These are phyloP conservation scores for Kuraishia floccosa DNA, from an alignment of 805 yeast genomes.

Conservation along the genomic window DNA sequence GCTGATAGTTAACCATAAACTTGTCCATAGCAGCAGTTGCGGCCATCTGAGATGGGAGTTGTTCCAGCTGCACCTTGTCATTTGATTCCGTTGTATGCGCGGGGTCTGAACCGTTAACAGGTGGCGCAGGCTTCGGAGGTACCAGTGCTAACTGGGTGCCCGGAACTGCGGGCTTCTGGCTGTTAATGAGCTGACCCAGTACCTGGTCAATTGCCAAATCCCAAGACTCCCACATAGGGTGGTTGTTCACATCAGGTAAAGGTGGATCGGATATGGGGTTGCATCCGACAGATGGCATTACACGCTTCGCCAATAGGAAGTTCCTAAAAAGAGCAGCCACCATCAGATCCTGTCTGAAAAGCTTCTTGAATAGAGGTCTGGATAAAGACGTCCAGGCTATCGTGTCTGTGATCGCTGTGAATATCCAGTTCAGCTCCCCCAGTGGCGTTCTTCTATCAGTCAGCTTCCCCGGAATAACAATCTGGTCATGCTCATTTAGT, in stretches of 20 bases:
- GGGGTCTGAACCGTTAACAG: conserved; percentile 2
- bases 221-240: conserved; percentile 98
- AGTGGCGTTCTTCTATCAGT: conserved; percentile 92
- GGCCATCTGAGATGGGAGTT: conserved; percentile 1
- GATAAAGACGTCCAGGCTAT: conserved; percentile 95
- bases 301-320: conserved; percentile 81
- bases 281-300: conserved; percentile 88
- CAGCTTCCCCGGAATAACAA: conserved; percentile 79
- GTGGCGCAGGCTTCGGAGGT: conserved; percentile 17
- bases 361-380: conserved; percentile 75
- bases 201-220: conserved; percentile 95
- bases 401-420: conserved; percentile 95
- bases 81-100: background rate
- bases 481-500: conserved; percentile 36
- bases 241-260: conserved; percentile 74
- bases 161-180: conserved; percentile 11
- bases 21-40: conserved; percentile 1
- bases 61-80: conserved; percentile 4
- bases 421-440: conserved; percentile 95
- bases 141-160: conserved; percentile 13
- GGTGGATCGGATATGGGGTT: conserved; percentile 94
- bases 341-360: conserved; percentile 91
- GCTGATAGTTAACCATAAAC: conserved; percentile 50
- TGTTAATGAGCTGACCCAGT: conserved; percentile 52
- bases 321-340: conserved; percentile 94